Percentiles rank a stretch among this genome's conserved stretches.
These are phyloP conservation scores for Sporothrix protearum DNA, from an alignment of 2,329 filamentous ascomycete genomes.

Conservation along the genomic window DNA sequence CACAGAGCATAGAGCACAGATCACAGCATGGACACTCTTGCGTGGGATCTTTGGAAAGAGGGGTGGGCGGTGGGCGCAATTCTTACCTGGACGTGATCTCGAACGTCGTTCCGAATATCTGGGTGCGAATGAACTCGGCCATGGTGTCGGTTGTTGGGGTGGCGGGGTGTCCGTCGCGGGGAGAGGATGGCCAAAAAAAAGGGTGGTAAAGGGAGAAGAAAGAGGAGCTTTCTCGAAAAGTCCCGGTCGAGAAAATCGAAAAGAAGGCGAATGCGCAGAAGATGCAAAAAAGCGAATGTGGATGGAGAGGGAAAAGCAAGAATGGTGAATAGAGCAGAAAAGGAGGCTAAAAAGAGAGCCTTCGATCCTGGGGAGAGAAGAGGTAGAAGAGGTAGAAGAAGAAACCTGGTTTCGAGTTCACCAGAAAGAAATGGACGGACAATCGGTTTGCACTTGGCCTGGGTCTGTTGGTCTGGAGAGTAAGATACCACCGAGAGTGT, in stretches of 20 bases:
- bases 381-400: background rate
- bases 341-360: background rate
- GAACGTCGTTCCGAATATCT: slow-evolving; percentile 99
- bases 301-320: background rate
- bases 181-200: background rate
- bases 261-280: background rate
- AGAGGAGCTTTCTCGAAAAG: background rate
- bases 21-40: background rate
- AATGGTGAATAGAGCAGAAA: background rate
- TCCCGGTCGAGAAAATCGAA: background rate
- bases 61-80: background rate
- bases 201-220: background rate
- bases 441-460: background rate
- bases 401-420: background rate
- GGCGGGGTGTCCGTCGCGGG: slow-evolving; percentile 9
- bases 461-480: background rate
- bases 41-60: background rate
- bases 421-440: background rate
- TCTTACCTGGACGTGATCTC: slow-evolving; percentile 95
- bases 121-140: slow-evolving; percentile 98
- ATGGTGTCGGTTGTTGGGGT: slow-evolving; percentile 53
- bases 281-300: background rate
- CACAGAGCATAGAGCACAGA: no score
- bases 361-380: background rate
- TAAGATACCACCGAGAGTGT: background rate